phyloP scores from a whole-genome alignment of 108 stramenopile genomes.

The Cyclotella sp. region DNA sequence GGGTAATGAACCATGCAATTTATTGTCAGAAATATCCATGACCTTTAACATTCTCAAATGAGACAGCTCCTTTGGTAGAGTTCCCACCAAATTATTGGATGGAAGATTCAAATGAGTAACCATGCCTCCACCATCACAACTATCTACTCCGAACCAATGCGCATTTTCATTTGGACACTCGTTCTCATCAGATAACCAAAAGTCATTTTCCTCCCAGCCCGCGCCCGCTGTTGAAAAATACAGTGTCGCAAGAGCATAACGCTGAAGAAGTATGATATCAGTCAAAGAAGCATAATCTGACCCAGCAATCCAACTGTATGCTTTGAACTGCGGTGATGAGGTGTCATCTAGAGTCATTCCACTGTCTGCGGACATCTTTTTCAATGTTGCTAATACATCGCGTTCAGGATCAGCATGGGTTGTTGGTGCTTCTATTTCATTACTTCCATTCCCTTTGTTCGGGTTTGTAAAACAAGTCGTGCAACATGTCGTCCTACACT shows the following conservation, averaged over 20 bases:
- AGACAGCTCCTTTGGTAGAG: conserved; percentile 25
- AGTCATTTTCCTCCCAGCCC: conserved; percentile 24
- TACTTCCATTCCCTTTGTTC: not conserved
- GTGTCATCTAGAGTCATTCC: conserved; percentile 27
- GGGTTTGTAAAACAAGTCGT: conserved; percentile 26
- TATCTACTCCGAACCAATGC: conserved; percentile 42
- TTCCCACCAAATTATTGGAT: conserved; percentile 46
- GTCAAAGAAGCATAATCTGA: conserved; percentile 14
- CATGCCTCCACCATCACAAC: conserved; percentile 39
- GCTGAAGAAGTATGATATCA: conserved; percentile 43
- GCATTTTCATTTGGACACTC: conserved; percentile 22
- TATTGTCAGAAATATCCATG: conserved; percentile 33
- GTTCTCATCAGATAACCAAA: conserved; percentile 33
- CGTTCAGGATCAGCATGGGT: conserved; percentile 12
- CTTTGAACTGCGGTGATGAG: conserved; percentile 32
- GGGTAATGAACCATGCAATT: conserved; percentile 43
- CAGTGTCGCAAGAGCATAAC: conserved; percentile 60
- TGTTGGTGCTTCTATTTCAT: conserved; percentile 10
- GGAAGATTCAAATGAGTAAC: conserved; percentile 41
- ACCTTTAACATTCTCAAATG: conserved; percentile 20
- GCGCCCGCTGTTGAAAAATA: conserved; percentile 49
- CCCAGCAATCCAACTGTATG: conserved; percentile 43
- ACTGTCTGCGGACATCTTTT: conserved; percentile 31
- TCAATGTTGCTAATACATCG: conserved; percentile 16
- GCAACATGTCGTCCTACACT: conserved; percentile 19